Evolutionary conservation across 768 basidiomycete genomes (phyloP), one percentile per base, ranked within the genome.

Genomic region (Russula abietina): DNA sequence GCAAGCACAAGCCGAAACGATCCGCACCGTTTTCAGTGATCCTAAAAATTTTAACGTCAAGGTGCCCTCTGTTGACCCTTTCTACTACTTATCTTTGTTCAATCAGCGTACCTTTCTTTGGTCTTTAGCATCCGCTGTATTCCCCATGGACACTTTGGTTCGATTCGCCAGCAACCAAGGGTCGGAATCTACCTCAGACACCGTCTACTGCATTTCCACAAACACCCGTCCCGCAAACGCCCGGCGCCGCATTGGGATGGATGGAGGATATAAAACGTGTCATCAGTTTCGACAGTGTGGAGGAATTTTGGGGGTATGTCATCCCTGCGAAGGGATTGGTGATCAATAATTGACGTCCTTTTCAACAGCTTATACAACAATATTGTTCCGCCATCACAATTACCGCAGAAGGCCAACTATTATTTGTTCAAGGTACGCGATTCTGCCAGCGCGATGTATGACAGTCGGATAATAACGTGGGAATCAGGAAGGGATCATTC

Each of bases 181-280:
- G 87, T 60, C 86, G 93, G 58, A 91, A 91, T 76, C 79, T 92
- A 53, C 90, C 90, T 24, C 90, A 91, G 75, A 92, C 90, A 24
- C 89, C 89, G 60, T 73, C 87, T 49, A 81, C 89, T 64, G 86
- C 89, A 46, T 85, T 89, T 67, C 88, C 88, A 10, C 86, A 84
- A 73, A 89, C 88, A 0, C 88, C 91, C 61, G 19, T 83, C 64
- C 83, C 84, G 45, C 83, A 85, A 68, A 91, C 91, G 0, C 89
- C 91, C 46, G 79, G 87, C 61, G 83, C 89, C 49, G 91, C 89
- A 32, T 84, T 85, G 72, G 91, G 90, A 24, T 99, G 97, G 97
- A 97, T 98, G 92, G 96, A 99, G 71, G 93, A 98, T 70, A 95
- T 99, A 71, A 93, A 95, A 71, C 89, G 91, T 60, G 96, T 99